A percentile compares a stretch with the other conserved stretches of the same genome.
Evolutionary conservation across 176 grass and related monocot species (phyloP).

Genomic region (Pontederia paniculata): DNA sequence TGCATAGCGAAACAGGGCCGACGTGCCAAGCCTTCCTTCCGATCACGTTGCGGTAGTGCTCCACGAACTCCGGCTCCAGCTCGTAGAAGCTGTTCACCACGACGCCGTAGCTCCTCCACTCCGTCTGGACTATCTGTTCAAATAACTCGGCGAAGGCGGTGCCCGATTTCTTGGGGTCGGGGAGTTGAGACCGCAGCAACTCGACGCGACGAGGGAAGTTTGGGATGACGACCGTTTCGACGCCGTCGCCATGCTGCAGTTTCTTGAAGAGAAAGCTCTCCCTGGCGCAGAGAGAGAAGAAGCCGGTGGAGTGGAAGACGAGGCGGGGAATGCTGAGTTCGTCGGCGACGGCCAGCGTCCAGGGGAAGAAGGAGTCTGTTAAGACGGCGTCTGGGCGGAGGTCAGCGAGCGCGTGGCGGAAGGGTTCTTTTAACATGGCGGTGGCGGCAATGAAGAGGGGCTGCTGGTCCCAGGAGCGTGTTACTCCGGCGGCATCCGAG

Average conservation of each 20-base stretch:
- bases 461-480: neutral
- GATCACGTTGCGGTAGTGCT: neutral
- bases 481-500: neutral
- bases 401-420: neutral
- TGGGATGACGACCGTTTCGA: neutral
- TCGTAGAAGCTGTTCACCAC: constrained; percentile 19
- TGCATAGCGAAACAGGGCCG: neutral
- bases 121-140: neutral
- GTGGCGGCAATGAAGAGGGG: neutral
- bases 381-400: neutral
- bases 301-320: neutral
- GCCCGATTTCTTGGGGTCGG: no score
- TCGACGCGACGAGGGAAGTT: neutral
- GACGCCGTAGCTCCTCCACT: neutral
- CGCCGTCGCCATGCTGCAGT: neutral
- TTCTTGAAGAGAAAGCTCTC: neutral
- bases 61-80: neutral
- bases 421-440: neutral
- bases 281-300: neutral
- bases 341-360: neutral
- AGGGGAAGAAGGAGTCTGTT: neutral
- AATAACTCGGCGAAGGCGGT: neutral
- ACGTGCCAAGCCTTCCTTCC: neutral
- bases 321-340: neutral
- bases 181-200: neutral